Evolutionary conservation across 768 basidiomycete species (phyloP), one percentile per base, ranked within the genome.

Genomic region (Epithele typhae): DNA sequence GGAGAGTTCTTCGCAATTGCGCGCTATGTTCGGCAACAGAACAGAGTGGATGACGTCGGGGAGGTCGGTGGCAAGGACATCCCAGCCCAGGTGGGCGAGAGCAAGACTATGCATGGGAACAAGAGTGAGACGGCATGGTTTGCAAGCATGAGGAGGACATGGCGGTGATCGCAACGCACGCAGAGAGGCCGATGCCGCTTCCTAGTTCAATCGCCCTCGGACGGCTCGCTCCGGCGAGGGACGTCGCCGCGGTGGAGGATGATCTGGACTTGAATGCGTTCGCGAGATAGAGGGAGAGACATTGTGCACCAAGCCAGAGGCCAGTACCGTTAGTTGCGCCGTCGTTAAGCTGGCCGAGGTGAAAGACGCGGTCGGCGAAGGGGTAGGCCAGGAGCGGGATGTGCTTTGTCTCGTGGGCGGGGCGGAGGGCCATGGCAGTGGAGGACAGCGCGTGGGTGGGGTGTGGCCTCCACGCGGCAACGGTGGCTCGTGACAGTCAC

Each of bases 221-320:
- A 50, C 64, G 62, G 40, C 43, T 48, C 43, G 21, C 42, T 24
- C 43, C 35, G 46, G 45, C 25, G 22, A 51, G 27, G 8, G 27
- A 30, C 8, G 7, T 6, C 9, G 21, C 15, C 40, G 53, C 46
- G 25, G 42, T 36, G 37, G 46, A 40, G 36, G 44, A 38, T 43
- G 55, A 47, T 32, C 54, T 58, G 43, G n/a, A 53, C 35, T 57
- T 65, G 55, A 69, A 68, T 18, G 68, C 52, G 38, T 71, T 64
- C 17, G 72, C 66, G 25, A 90, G 70, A 59, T 81, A 88, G 36
- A 72, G 58, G 15, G 85, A 73, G 32, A 92, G 74, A 59, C 85
- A 76, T 64, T 94, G 90, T 0, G 81, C 86, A 34, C 80, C 81
- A 43, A 92, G 79, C 91, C 91, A 92, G 41, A 92, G 78, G 2